Evolutionary conservation across 1,139 yeast species (phyloP), one percentile per base, ranked within the genome.

Genomic region (Yamadazyma atlantica): DNA sequence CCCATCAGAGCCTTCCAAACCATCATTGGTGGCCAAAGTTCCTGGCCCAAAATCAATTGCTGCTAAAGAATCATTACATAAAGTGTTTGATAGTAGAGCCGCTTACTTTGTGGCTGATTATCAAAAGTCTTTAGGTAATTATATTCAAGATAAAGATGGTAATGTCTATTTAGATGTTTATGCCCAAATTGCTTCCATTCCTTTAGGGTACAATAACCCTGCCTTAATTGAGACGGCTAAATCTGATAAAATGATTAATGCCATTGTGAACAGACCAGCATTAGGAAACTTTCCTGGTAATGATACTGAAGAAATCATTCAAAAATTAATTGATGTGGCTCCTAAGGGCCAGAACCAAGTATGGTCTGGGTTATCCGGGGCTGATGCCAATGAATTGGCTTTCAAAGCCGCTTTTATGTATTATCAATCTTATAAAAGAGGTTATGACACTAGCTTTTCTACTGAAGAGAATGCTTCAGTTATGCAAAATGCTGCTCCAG

Each of bases 381-480:
- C 90, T 22, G 92, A 85, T 57, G 94, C 94, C 49, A 83, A 82
- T 57, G 94, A 85, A 62, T 75, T 83, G 57, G 94, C 94, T 9
- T 85, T 80, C 73, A 85, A 85, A 67, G 92, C 94, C 37, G 87
- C 86, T 8, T 85, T 85, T 60, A 78, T 85, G 69, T 82, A 83
- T 72, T 82, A 82, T 61, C 85, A 81, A 54, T 64, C 78, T 37
- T 66, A 76, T 56, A 69, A 69, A 63, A 78, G 90, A 64, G 77
- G 80, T 30, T 72, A 63, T 52, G 51, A 57, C 26, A 57, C 63
- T 14, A 60, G 62, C 12, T 84, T 84, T 62, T 54, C 85, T 8
- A 54, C 58, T n/a, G 85, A 78, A 54, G 94, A 85, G 57, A 68
- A 72, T 55, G 55, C 43, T 12, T 65, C 85, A 5, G 78, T 78